Conservation (phyloP, 2,329 filamentous ascomycete species). For the Venturia oleaginea region DNA sequence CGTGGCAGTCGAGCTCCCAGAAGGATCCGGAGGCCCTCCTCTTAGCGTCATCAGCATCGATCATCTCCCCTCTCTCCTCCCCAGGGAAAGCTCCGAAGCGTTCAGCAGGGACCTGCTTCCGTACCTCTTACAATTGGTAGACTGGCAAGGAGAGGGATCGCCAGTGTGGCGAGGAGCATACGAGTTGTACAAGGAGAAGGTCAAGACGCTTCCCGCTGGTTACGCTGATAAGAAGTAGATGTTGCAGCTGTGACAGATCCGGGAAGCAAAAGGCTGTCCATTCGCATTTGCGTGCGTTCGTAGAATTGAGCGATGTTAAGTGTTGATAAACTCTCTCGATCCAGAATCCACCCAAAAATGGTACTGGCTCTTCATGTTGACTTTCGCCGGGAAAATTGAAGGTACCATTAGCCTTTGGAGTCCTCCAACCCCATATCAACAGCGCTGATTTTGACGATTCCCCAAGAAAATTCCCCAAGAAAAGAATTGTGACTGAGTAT, state of each 20-base stretch:
- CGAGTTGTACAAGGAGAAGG: conserved; percentile 77
- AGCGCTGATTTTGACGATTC: no score
- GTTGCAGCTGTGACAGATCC: background rate
- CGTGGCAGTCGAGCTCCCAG: conserved; percentile 55
- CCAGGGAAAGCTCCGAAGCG: conserved; percentile 76
- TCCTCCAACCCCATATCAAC: no score
- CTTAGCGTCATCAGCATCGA: conserved; percentile 77
- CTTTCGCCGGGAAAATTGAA: no score
- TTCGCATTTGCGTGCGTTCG: no score
- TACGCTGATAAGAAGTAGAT: background rate
- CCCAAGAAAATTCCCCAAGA: no score
- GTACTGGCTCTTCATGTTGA: no score
- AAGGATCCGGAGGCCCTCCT: conserved; percentile 45
- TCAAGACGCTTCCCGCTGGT: conserved; percentile 53
- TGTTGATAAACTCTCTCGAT: no score
- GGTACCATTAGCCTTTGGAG: no score
- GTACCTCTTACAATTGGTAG: conserved; percentile 66
- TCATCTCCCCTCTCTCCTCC: conserved; percentile 53
- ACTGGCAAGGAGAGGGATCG: conserved; percentile 50
- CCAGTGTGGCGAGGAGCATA: conserved; percentile 80
- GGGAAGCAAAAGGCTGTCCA: background rate
- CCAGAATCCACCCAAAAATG: no score
- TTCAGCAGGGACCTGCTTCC: conserved; percentile 74
- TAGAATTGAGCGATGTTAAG: no score
- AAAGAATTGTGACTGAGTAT: no score